Evolutionary conservation across 2,329 filamentous ascomycete species (phyloP).

Genomic region (Ustulina deusta): DNA sequence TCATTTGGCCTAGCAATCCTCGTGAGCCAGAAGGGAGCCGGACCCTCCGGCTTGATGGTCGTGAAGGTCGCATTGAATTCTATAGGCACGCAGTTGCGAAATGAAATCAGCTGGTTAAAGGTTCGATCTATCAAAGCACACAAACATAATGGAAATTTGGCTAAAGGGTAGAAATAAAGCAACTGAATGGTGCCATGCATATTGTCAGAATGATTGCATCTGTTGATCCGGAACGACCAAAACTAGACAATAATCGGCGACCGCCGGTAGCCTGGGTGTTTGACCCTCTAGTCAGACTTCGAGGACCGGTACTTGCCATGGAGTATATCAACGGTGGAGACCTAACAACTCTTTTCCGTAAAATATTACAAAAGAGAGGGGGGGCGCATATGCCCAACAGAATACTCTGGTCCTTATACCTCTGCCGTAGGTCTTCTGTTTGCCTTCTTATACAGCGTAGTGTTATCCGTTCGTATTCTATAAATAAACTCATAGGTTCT

Average conservation of each 20-base stretch:
- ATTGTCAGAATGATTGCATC: slow-evolving; percentile 21
- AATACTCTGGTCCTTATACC: slow-evolving; percentile 27
- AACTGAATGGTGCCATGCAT: slow-evolving; percentile 24
- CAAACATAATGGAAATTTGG: neutral
- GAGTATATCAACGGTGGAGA: slow-evolving; percentile 27
- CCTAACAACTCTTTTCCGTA: neutral
- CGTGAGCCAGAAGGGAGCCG: neutral
- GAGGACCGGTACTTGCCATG: slow-evolving; percentile 4
- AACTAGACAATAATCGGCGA: neutral
- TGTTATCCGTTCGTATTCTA: too few relatives aligned
- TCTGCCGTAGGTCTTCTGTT: slow-evolving; percentile 21
- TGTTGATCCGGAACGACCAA: neutral
- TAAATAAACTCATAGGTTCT: neutral
- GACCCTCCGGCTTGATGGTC: neutral
- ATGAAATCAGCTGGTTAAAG: slow-evolving; percentile 6
- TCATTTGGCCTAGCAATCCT: slow-evolving; percentile 9
- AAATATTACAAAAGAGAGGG: neutral
- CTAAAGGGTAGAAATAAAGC: slow-evolving; percentile 5
- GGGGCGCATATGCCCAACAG: slow-evolving; percentile 13
- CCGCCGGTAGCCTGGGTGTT: slow-evolving; percentile 1
- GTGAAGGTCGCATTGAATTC: slow-evolving; percentile 7
- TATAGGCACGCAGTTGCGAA: neutral
- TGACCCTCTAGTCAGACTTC: neutral
- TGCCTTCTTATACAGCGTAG: neutral
- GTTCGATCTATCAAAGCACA: neutral